phyloP scores from a whole-genome alignment of 106 monocot genomes.

The Xerophyta viscosa region DNA sequence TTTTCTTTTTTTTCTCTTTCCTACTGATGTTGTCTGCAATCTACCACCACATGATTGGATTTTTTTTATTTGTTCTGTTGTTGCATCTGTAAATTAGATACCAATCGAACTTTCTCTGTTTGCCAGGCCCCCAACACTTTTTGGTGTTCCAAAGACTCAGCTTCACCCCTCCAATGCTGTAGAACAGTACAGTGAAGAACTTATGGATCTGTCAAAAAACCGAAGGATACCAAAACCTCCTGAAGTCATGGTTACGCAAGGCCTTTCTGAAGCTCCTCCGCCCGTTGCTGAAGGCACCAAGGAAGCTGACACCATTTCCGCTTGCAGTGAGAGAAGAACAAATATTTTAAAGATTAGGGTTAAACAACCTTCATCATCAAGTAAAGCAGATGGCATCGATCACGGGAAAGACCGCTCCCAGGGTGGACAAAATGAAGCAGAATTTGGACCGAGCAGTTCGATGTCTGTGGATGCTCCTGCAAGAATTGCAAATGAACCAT shows the following conservation, averaged over 20 bases:
- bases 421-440: conserved; percentile 38
- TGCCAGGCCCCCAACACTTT: conserved; percentile 78
- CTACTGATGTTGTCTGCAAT: no score
- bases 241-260: conserved; percentile 22
- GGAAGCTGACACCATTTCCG: conserved; percentile 61
- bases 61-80: no score
- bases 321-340: conserved; percentile 57
- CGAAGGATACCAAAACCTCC: conserved; percentile 27
- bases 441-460: conserved; percentile 70
- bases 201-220: conserved; percentile 5
- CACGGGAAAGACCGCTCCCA: conserved; percentile 26
- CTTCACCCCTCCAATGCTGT: conserved; percentile 9
- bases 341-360: conserved; percentile 75
- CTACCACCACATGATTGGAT: no score
- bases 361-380: conserved; percentile 52
- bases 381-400: conserved; percentile 43
- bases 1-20: no score
- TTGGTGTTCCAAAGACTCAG: conserved; percentile 44
- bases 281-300: conserved; percentile 21
- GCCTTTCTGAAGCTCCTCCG: conserved; percentile 14
- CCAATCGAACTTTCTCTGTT: no score
- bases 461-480: conserved; percentile 91
- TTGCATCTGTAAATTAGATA: no score
- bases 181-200: conserved; percentile 32
- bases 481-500: conserved; percentile 22